Evolutionary conservation across 495 filamentous ascomycete species (phyloP), one percentile per base, ranked within the genome.

Genomic region (Xanthoparmelia taractica): DNA sequence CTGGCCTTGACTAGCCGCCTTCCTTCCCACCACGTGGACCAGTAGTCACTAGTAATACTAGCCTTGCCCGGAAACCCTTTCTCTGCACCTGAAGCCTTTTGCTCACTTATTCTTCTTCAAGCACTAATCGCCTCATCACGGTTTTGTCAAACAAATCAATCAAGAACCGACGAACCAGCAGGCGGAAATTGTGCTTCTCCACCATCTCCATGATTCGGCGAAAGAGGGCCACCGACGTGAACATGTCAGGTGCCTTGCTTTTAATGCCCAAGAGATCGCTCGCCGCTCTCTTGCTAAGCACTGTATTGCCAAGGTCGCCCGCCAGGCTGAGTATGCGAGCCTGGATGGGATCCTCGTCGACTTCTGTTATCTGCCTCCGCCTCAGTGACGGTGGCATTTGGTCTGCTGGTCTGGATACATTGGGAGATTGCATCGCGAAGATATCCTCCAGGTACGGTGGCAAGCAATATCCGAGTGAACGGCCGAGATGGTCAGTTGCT

Each of bases 91-190:
- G 27, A 59, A 23, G 13, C 34, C 7, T 48, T 36, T 15, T 72
- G 73, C 31, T 79, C 80, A 4, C 70, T 69, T 76, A 80, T 23
- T 86, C 85, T 59, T 88, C 69, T 11, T 71, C 85, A 57, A 87
- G 73, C 38, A 97, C 87, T 60, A 97, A 89, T 48, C 84, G 82
- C 67, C 91, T 78, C 73, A 97, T 77, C 34, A 97, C 90, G 41
- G 80, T 84, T 74, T 90, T 92, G 67, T 97, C 93, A 73, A 97
- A 98, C 31, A 97, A 76, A 71, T 97, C 92, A 57, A 97, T 85
- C 40, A 96, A 86, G 73, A 95, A 92, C 48, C 90, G 87, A 48
- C 93, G 86, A 57, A 91, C 86, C 8, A 84, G 85, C 29, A 97
- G 79, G 37, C 93, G 84, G 73, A 91, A 97, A 69, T 94, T 90